Conservation (phyloP, 1,284 basidiomycete genomes). For the Pseudozyma flocculosa region DNA sequence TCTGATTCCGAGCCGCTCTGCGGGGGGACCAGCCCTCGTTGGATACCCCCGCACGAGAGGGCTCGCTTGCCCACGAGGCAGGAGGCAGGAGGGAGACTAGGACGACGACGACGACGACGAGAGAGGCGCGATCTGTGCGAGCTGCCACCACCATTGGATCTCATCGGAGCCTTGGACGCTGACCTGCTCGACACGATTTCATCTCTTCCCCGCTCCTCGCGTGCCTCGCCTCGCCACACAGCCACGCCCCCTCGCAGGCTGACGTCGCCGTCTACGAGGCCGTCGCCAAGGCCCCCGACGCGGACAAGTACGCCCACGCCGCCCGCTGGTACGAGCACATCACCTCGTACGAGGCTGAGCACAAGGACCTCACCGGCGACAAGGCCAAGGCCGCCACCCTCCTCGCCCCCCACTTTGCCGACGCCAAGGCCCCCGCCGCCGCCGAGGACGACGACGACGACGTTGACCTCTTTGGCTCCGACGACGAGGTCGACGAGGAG, state of each 20-base stretch:
- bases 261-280: constrained; percentile 90
- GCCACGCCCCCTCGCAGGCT: constrained; percentile 91
- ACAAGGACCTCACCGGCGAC: constrained; percentile 53
- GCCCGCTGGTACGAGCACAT: constrained; percentile 80
- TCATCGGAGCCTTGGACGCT: too few species aligned
- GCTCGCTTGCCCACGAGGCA: too few species aligned
- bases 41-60: too few species aligned
- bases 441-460: constrained; percentile 84
- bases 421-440: constrained; percentile 42
- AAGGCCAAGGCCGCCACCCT: constrained; percentile 51
- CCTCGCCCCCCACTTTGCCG: constrained; percentile 24
- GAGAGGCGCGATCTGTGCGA: too few species aligned
- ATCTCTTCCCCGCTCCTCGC: background rate
- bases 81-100: too few species aligned
- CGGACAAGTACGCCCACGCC: constrained; percentile 70
- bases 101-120: too few species aligned
- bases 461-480: constrained; percentile 86
- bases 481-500: constrained; percentile 89
- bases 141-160: too few species aligned
- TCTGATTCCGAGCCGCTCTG: constrained; percentile 28
- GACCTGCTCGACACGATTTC: too few species aligned
- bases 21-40: too few species aligned
- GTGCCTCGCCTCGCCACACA: too few species aligned
- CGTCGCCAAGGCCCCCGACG: constrained; percentile 66
- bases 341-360: constrained; percentile 52